Conservation (phyloP, 1,284 basidiomycete species). For the Irpex sp. region DNA sequence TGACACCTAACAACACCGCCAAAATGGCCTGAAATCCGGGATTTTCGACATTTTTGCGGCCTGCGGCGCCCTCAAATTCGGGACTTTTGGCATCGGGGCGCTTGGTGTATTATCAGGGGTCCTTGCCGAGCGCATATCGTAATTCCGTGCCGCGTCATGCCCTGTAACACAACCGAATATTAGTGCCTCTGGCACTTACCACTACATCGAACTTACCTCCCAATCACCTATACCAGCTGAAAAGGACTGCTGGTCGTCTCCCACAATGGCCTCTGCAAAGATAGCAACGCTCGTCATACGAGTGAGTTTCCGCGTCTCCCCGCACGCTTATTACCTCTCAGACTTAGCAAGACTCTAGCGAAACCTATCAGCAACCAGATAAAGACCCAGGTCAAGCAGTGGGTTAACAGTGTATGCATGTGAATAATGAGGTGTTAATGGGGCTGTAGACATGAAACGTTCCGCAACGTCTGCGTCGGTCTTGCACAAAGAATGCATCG, state of each 20-base stretch:
- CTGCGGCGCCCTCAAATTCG: no score
- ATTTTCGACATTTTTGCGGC: no score
- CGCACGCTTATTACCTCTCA: conserved; percentile 16
- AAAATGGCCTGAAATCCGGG: no score
- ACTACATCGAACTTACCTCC: not conserved
- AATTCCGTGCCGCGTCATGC: not conserved
- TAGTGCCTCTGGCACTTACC: not conserved
- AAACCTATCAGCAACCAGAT: conserved; percentile 79
- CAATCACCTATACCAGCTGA: not conserved
- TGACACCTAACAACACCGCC: no score
- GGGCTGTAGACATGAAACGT: conserved; percentile 65
- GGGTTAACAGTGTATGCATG: conserved; percentile 24
- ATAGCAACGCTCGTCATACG: conserved; percentile 64
- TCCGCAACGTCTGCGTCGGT: conserved; percentile 71
- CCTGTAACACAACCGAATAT: not conserved
- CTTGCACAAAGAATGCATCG: conserved; percentile 84
- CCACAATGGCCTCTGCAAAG: conserved; percentile 62
- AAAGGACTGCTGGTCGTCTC: not conserved
- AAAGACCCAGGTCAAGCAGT: conserved; percentile 80
- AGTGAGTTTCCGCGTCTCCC: conserved; percentile 37
- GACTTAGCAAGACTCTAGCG: conserved; percentile 63
- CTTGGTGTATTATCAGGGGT: no score
- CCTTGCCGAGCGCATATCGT: not conserved
- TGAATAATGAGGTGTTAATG: conserved; percentile 1
- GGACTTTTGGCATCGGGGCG: no score